These are phyloP conservation scores for Trichosporon coremiiforme DNA, from an alignment of 1,284 basidiomycete species.

Conservation along the genomic window DNA sequence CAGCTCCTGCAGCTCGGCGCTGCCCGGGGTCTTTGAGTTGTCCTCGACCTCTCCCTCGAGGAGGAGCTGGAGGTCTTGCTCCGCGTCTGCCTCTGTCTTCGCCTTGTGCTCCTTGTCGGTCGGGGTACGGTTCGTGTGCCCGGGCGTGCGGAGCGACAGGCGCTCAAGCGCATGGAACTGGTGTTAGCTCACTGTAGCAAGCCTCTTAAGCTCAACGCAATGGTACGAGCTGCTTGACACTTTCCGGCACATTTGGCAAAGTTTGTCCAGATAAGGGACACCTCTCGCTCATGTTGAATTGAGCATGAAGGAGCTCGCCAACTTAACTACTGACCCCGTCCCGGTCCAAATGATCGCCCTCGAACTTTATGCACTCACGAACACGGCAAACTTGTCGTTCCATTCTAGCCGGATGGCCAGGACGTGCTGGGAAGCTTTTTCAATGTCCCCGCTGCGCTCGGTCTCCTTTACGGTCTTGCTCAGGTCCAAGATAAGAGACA, in stretches of 20 bases:
- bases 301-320: background rate
- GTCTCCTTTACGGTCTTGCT: constrained; percentile 69
- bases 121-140: constrained; percentile 11
- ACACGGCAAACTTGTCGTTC: constrained; percentile 61
- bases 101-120: constrained; percentile 10
- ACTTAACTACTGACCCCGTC: background rate
- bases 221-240: constrained; percentile 8
- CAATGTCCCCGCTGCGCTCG: constrained; percentile 59
- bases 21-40: constrained; percentile 17
- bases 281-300: background rate
- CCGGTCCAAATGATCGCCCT: constrained; percentile 2
- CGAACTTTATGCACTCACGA: constrained; percentile 61
- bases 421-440: constrained; percentile 62
- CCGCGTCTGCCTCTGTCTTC: constrained; percentile 7
- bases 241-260: constrained; percentile 14
- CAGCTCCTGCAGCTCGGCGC: constrained; percentile 37
- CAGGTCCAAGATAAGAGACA: constrained; percentile 71
- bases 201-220: constrained; percentile 15
- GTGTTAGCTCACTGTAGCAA: background rate
- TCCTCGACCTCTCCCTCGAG: constrained; percentile 33
- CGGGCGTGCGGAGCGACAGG: constrained; percentile 40
- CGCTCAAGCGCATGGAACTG: constrained; percentile 50
- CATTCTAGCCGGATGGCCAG: constrained; percentile 64
- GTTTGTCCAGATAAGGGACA: background rate
- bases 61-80: constrained; percentile 40